Evolutionary conservation across 345 rosid species (phyloP), one percentile per base, ranked within the genome.

Genomic region (Brassica rapa): DNA sequence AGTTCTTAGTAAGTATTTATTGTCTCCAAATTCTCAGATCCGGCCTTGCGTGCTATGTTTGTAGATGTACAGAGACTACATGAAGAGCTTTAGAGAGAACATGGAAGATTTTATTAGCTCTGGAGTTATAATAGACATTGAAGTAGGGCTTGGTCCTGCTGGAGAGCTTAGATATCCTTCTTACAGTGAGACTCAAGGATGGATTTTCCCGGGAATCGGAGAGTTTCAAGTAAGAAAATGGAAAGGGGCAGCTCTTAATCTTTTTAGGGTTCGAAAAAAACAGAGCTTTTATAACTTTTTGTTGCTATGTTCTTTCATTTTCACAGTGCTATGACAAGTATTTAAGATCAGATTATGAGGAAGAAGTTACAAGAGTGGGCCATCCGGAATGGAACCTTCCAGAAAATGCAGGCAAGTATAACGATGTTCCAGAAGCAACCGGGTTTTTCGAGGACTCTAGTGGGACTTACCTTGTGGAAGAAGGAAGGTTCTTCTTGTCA

Each of bases 131-230:
- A 80, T 92, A 67, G 97, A 89, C 80, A 88, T 92, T 62, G 97
- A 94, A 88, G 93, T 90, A 66, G 97, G 98, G 59, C 90, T 92
- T 77, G 95, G 98, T 55, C 93, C 97, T 32, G 93, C 97, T 21
- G 97, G 97, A 68, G 98, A 94, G 83, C 91, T 92, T 12, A 87
- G 98, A 68, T 92, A 92, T 49, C 94, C 98, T 53, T 89, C 98
- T 81, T 94, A 92, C 71, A 87, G 84, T 1, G 81, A 75, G 82
- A 88, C 77, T 73, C 95, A 88, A 81, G 96, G 94, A 23, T 94
- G 97, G 97, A 84, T 77, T 74, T 94, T 85, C 61, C 96, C 98
- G 0, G 96, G 96, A 43, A 86, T 94, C 11, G 98, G 97, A 73
- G 98, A 94, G 77, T 94, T 92, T 76, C 97, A 89, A 89, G 97